These are phyloP conservation scores for Ceratocystis colombiana DNA, from an alignment of 2,329 filamentous ascomycete species.

Conservation along the genomic window DNA sequence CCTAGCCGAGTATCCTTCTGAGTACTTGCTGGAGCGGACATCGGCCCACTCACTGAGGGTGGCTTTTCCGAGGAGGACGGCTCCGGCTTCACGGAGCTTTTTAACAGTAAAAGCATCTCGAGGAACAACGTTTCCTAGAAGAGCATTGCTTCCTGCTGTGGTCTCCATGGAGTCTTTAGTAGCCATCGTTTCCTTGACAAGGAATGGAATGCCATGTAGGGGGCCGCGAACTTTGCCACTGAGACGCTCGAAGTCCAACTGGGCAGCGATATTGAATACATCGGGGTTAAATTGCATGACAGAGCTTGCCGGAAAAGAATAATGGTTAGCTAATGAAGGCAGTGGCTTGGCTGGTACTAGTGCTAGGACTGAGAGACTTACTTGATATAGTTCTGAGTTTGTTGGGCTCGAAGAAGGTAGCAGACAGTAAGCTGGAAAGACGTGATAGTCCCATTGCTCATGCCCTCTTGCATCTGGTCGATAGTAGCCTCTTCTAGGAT, in stretches of 20 bases:
- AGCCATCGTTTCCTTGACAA: constrained; percentile 64
- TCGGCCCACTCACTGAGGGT: constrained; percentile 65
- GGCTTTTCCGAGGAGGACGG: constrained; percentile 60
- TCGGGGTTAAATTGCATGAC: constrained; percentile 61
- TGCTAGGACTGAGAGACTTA: constrained; percentile 31
- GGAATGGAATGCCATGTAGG: constrained; percentile 65
- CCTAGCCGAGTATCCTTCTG: constrained; percentile 55
- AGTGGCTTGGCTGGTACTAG: not conserved
- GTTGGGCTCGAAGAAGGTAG: constrained; percentile 50
- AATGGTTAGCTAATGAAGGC: not conserved
- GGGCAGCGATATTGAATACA: constrained; percentile 48
- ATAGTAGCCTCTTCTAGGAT: constrained; percentile 61
- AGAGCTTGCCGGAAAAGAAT: constrained; percentile 35
- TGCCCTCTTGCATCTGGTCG: constrained; percentile 52
- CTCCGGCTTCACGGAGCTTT: constrained; percentile 53
- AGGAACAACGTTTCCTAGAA: constrained; percentile 55
- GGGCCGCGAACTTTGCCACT: constrained; percentile 49
- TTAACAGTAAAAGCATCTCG: constrained; percentile 57
- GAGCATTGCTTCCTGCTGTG: constrained; percentile 58
- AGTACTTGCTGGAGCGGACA: constrained; percentile 58
- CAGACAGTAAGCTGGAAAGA: constrained; percentile 50
- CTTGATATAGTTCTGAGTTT: constrained; percentile 57
- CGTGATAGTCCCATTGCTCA: constrained; percentile 46
- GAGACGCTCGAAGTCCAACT: constrained; percentile 50
- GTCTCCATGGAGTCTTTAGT: constrained; percentile 62